Percentiles rank a stretch among this genome's conserved stretches.
These are phyloP conservation scores for Mallotus nudiflorus DNA, from an alignment of 345 rosid genomes.

Conservation along the genomic window DNA sequence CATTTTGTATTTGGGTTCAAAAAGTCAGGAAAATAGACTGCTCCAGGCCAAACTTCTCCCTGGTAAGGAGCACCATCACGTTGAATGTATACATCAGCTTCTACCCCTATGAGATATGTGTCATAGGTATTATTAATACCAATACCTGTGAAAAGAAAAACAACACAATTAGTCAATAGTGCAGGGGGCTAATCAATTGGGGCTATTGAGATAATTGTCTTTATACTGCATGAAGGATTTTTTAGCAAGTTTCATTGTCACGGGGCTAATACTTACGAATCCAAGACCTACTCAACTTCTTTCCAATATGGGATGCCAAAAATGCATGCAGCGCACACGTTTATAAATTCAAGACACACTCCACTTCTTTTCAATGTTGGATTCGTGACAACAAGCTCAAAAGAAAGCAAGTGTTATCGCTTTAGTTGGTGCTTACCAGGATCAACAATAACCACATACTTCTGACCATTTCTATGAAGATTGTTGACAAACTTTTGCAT, in stretches of 20 bases:
- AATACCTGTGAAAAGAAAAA: slow-evolving; percentile 41
- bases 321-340: too few species aligned
- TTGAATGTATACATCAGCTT: slow-evolving; percentile 59
- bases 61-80: slow-evolving; percentile 53
- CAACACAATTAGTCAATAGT: neutral
- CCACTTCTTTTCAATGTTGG: too few species aligned
- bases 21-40: slow-evolving; percentile 69
- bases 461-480: slow-evolving; percentile 63
- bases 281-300: too few species aligned
- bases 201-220: too few species aligned
- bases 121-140: slow-evolving; percentile 46
- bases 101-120: slow-evolving; percentile 53
- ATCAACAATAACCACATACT: slow-evolving; percentile 58
- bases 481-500: slow-evolving; percentile 40
- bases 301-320: too few species aligned
- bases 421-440: slow-evolving; percentile 43
- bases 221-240: too few species aligned
- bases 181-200: too few species aligned
- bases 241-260: too few species aligned
- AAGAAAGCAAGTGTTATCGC: too few species aligned
- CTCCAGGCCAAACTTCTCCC: slow-evolving; percentile 74
- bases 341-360: too few species aligned
- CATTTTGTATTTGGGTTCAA: slow-evolving; percentile 40
- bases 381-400: too few species aligned
- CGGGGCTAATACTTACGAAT: too few species aligned